These are phyloP conservation scores for Trametes maxima DNA, from an alignment of 768 basidiomycete species.

Conservation along the genomic window DNA sequence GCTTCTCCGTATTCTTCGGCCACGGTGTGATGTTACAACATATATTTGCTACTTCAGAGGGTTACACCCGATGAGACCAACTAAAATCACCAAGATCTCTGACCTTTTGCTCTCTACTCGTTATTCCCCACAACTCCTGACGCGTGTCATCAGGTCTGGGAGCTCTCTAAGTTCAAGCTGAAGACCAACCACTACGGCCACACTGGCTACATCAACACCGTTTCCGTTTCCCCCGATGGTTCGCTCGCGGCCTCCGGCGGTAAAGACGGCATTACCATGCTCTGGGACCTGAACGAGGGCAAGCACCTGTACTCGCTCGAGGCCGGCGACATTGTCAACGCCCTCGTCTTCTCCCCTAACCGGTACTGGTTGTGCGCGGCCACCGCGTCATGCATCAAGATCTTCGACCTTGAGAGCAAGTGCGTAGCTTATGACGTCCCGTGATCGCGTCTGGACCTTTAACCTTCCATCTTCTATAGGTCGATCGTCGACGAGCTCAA, in stretches of 20 bases:
- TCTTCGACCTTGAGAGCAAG: slow-evolving; percentile 99
- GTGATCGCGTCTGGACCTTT: slow-evolving; percentile 1
- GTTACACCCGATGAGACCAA: slow-evolving; percentile 35
- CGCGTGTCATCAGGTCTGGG: slow-evolving; percentile 80
- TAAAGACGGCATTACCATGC: slow-evolving; percentile 99
- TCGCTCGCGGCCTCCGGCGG: slow-evolving; percentile 99
- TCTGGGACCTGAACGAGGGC: slow-evolving; percentile 99
- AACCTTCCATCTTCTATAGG: slow-evolving; percentile 42
- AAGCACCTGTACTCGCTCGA: slow-evolving; percentile 99
- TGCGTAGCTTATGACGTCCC: slow-evolving; percentile 44
- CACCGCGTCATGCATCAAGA: slow-evolving; percentile 96
- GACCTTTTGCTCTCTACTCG: slow-evolving; percentile 17
- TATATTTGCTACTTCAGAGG: slow-evolving; percentile 42
- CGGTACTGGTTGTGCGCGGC: slow-evolving; percentile 99
- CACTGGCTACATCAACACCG: slow-evolving; percentile 98
- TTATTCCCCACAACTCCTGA: neutral
- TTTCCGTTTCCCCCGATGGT: slow-evolving; percentile 98
- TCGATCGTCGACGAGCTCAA: slow-evolving; percentile 99
- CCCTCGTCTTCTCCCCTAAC: slow-evolving; percentile 99
- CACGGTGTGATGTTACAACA: slow-evolving; percentile 32
- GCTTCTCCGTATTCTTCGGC: slow-evolving; percentile 35
- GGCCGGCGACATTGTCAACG: slow-evolving; percentile 97
- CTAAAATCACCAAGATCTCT: slow-evolving; percentile 41
- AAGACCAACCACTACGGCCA: slow-evolving; percentile 99
- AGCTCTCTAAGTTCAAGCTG: slow-evolving; percentile 99